Conservation (phyloP, 1,284 basidiomycete species). For the Marasmius fiardii region DNA sequence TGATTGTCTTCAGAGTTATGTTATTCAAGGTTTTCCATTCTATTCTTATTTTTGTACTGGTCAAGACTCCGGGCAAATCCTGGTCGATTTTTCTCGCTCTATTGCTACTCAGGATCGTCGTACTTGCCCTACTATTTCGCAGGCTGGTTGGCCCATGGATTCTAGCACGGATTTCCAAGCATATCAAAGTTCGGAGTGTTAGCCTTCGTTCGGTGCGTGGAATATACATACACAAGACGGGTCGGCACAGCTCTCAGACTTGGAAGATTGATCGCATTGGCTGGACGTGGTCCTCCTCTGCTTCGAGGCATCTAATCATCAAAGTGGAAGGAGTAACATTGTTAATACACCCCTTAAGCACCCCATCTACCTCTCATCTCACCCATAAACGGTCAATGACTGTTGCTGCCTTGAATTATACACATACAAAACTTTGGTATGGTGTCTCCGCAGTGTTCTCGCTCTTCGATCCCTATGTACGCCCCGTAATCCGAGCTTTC, state of each 20-base stretch:
- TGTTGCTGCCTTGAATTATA: slow-evolving; percentile 48
- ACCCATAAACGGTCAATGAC: slow-evolving; percentile 42
- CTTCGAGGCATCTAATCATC: slow-evolving; percentile 51
- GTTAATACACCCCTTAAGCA: slow-evolving; percentile 35
- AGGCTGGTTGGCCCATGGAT: slow-evolving; percentile 64
- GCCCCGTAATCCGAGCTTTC: slow-evolving; percentile 55
- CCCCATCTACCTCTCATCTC: slow-evolving; percentile 15
- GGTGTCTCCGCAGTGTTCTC: slow-evolving; percentile 39
- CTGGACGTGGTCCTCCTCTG: slow-evolving; percentile 48
- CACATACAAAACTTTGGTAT: slow-evolving; percentile 48
- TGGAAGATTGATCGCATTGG: slow-evolving; percentile 66
- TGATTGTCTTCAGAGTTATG: slow-evolving; percentile 1
- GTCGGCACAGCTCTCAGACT: slow-evolving; percentile 44
- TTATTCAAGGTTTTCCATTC: slow-evolving; percentile 5
- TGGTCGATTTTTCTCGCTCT: slow-evolving; percentile 39
- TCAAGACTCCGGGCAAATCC: slow-evolving; percentile 28
- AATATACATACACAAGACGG: slow-evolving; percentile 44
- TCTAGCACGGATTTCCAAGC: slow-evolving; percentile 53
- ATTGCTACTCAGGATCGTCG: slow-evolving; percentile 45
- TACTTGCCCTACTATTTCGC: slow-evolving; percentile 55
- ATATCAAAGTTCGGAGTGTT: slow-evolving; percentile 64
- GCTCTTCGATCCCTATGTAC: slow-evolving; percentile 53
- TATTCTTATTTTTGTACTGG: slow-evolving; percentile 12
- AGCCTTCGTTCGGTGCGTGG: slow-evolving; percentile 75
- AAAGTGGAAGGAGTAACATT: slow-evolving; percentile 59